Conservation (phyloP, 1,284 basidiomycete genomes). For the Papiliotrema flavescens region DNA sequence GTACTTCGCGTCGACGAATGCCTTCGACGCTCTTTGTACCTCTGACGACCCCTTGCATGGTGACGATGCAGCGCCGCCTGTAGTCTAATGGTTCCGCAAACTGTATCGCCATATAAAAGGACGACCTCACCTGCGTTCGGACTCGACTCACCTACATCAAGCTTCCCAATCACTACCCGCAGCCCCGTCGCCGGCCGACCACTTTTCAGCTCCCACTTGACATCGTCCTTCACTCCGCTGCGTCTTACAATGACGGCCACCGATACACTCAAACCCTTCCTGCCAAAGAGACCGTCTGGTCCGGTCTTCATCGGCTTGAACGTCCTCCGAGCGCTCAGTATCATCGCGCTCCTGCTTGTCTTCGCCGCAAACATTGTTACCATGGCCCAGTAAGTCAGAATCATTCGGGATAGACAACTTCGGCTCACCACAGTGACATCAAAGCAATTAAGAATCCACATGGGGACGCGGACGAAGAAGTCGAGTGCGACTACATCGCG, state of each 20-base stretch:
- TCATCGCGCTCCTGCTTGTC: conserved; percentile 66
- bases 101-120: too few relatives aligned
- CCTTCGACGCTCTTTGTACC: too few relatives aligned
- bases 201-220: too few relatives aligned
- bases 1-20: too few relatives aligned
- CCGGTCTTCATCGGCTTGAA: conserved; percentile 72
- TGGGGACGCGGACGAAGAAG: conserved; percentile 10
- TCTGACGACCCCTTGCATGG: too few relatives aligned
- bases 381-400: conserved; percentile 58
- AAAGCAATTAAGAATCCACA: conserved; percentile 54
- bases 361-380: conserved; percentile 73
- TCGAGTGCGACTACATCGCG: conserved; percentile 69
- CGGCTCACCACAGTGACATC: conserved; percentile 55
- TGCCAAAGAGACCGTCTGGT: conserved; percentile 33
- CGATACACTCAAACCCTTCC: conserved; percentile 28
- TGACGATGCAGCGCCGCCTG: too few relatives aligned
- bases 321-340: conserved; percentile 66
- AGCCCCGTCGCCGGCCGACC: too few relatives aligned
- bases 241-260: conserved; percentile 1
- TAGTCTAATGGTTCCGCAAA: too few relatives aligned
- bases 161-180: too few relatives aligned
- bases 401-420: neutral
- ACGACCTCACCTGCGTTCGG: too few relatives aligned
- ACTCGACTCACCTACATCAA: too few relatives aligned
- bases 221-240: neutral